Evolutionary conservation across 345 rosid species (phyloP).

Genomic region (Lenwebbia sp.): DNA sequence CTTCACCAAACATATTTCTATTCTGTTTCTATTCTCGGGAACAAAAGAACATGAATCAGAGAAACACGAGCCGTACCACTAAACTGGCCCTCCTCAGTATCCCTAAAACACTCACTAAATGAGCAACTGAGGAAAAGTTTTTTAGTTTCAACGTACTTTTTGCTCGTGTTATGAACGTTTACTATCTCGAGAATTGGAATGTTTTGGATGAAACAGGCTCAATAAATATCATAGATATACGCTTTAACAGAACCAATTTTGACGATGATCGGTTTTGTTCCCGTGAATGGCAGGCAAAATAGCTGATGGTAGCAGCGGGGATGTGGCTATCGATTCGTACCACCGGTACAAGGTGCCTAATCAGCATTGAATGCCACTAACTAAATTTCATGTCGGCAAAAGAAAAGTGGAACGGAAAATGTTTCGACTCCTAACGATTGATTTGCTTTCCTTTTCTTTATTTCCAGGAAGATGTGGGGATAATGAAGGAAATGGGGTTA

Average conservation of each 20-base stretch:
- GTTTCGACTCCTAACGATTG: background rate
- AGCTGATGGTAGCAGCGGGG: conserved; percentile 33
- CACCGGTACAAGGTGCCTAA: conserved; percentile 36
- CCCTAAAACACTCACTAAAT: background rate
- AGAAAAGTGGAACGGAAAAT: background rate
- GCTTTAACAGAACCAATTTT: background rate
- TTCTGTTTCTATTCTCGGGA: too few relatives aligned
- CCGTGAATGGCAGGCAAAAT: conserved; percentile 19
- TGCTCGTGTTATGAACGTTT: background rate
- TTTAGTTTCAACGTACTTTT: background rate
- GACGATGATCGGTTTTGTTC: background rate
- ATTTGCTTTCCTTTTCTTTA: too few relatives aligned
- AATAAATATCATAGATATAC: background rate
- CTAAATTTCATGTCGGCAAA: background rate
- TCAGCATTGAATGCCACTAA: background rate
- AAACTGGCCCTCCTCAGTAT: too few relatives aligned
- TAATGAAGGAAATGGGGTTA: conserved; percentile 23
- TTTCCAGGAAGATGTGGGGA: conserved; percentile 18
- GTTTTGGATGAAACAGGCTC: background rate
- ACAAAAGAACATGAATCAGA: too few relatives aligned
- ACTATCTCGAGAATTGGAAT: background rate
- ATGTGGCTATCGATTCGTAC: conserved; percentile 37
- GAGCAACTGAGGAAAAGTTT: background rate
- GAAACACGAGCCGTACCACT: too few relatives aligned
- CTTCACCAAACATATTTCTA: too few relatives aligned